Evolutionary conservation across 768 basidiomycete species (phyloP).

Genomic region (Kwoniella dendrophila): DNA sequence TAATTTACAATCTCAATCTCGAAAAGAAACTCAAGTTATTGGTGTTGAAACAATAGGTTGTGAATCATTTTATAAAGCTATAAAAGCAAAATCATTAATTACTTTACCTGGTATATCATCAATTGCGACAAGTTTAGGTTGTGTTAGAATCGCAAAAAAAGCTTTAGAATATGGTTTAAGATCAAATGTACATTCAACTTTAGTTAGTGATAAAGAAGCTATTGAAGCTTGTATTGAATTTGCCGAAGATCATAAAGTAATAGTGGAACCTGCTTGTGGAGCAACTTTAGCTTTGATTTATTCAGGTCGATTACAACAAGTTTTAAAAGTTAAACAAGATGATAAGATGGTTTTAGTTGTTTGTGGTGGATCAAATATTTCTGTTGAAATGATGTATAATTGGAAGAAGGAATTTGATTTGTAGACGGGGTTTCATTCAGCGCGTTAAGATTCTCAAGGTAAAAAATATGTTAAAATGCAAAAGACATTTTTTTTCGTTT

Average conservation of each 20-base stretch:
- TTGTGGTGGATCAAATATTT: conserved; percentile 41
- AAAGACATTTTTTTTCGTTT: too few species aligned
- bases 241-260: conserved; percentile 38
- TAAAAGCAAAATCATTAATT: conserved; percentile 25
- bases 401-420: conserved; percentile 18
- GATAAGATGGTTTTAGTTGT: conserved; percentile 36
- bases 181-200: conserved; percentile 12
- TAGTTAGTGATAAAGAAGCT: conserved; percentile 36
- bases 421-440: not conserved
- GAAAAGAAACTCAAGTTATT: conserved; percentile 21
- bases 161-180: conserved; percentile 29
- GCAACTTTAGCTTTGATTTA: conserved; percentile 38
- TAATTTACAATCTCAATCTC: not conserved
- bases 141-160: conserved; percentile 21
- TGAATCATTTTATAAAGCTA: conserved; percentile 31
- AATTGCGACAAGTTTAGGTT: conserved; percentile 46
- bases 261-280: conserved; percentile 45
- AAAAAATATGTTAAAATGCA: not conserved
- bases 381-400: conserved; percentile 25
- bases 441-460: not conserved
- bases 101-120: conserved; percentile 45
- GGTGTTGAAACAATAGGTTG: conserved; percentile 40
- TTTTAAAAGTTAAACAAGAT: conserved; percentile 18
- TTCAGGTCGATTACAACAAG: conserved; percentile 16
- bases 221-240: conserved; percentile 33